Base-by-base conservation (phyloP, 768 basidiomycete genomes). In the Dacryopinax primogenitus region DNA sequence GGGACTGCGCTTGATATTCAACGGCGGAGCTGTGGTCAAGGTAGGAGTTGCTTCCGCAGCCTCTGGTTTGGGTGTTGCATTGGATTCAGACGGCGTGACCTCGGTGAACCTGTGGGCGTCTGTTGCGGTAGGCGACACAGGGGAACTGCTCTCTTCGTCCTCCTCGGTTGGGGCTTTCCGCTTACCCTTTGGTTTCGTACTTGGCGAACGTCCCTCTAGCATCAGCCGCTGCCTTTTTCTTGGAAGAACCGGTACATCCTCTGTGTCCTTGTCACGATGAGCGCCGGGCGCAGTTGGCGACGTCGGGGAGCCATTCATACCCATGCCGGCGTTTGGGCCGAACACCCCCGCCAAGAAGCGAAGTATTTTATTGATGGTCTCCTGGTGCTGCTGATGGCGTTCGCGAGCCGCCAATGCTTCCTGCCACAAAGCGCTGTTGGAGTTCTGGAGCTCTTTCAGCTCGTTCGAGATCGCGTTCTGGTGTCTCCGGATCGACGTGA, bases 291-390 rank as follows among this genome's bases (percentile, higher is more conserved):
- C 51, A 28, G 51, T 28, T 11, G 51, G 51, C 51, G 51, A 58
- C 6, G 51, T 58, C 26, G 51, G 51, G 6, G 51, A 58, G 30
- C 51, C 51, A 30, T 30, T 30, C 51, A 58, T 58, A 6, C 51
- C 62, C 62, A 37, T 37, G 3, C 62, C 62, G 62, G 71, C 73
- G 26, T 73, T 71, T 23, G 74, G 77, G 1, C 78, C 78, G 76
- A 98, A 98, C 1, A 97, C 87, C 13, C 91, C 86, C 11, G 94
- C 94, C 64, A 99, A 77, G 76, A 99, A 98, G 67, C 92, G 88
- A 68, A 99, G 82, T 67, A 99, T 98, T 64, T 90, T 79, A 71
- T 96, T 92, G 73, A 98, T 92, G 23, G 92, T 96, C 73, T 98
- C 93, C 72, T 96, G 88, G 69, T 97, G 93, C 72, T 90, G 93